Conservation (phyloP, 2,329 filamentous ascomycete genomes). For the Chalaropsis thielavioides region DNA sequence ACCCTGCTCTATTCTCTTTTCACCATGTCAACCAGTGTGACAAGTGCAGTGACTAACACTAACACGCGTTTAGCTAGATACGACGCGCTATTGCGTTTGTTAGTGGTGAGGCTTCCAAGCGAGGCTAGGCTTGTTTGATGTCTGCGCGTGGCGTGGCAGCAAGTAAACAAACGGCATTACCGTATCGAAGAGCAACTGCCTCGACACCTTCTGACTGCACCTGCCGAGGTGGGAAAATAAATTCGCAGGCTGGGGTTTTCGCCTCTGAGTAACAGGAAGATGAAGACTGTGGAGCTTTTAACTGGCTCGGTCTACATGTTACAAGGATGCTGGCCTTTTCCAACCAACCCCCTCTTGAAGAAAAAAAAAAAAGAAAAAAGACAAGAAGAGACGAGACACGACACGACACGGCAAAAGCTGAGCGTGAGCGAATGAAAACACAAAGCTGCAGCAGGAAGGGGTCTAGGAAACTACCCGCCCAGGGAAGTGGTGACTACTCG, state of each 20-base stretch:
- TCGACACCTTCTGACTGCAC: not conserved
- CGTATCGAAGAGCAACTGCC: not conserved
- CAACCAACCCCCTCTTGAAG: not conserved
- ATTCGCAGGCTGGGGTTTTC: not conserved
- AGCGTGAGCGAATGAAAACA: slow-evolving; percentile 2
- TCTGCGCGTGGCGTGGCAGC: not conserved
- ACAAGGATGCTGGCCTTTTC: not conserved
- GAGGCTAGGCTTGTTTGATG: not conserved
- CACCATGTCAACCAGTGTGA: not conserved
- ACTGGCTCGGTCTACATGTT: not conserved
- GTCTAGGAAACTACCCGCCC: not conserved
- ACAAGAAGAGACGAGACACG: not conserved
- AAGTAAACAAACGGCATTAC: not conserved
- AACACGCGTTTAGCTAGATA: not conserved
- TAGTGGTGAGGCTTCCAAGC: not conserved
- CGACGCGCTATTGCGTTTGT: not conserved
- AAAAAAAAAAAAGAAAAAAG: not conserved
- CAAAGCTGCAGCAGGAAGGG: not conserved
- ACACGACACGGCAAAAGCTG: slow-evolving; percentile 1
- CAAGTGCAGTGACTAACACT: not conserved
- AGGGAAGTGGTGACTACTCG: not conserved
- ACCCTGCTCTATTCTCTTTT: not conserved
- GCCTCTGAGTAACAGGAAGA: not conserved
- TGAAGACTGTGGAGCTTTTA: not conserved
- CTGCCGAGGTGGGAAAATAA: not conserved